These are phyloP conservation scores for Serendipita sp. DNA, from an alignment of 1,284 basidiomycete genomes.

Conservation along the genomic window DNA sequence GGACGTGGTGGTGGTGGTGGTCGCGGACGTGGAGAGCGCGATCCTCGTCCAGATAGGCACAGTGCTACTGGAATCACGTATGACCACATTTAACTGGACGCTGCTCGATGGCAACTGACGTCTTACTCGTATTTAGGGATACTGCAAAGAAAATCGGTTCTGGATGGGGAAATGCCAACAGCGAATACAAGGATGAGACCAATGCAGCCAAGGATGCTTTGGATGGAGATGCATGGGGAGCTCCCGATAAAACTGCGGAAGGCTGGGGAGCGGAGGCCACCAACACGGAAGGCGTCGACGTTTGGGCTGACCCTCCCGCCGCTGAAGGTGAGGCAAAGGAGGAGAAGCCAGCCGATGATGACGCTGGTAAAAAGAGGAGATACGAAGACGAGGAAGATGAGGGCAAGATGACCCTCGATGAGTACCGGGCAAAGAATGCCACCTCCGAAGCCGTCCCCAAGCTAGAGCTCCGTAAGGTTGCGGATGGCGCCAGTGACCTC, in stretches of 20 bases:
- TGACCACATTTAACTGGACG: slow-evolving; percentile 7
- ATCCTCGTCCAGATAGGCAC: slow-evolving; percentile 57
- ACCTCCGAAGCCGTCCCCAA: slow-evolving; percentile 51
- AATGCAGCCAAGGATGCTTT: slow-evolving; percentile 37
- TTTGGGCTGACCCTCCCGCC: slow-evolving; percentile 19
- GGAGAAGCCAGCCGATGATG: slow-evolving; percentile 7
- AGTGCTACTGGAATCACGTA: slow-evolving; percentile 54
- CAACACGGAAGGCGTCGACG: slow-evolving; percentile 17
- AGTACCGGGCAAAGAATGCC: slow-evolving; percentile 66
- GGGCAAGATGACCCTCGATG: slow-evolving; percentile 76
- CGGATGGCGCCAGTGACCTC: slow-evolving; percentile 47
- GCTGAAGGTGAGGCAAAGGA: slow-evolving; percentile 19
- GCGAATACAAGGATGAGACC: slow-evolving; percentile 66
- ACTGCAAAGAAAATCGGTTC: slow-evolving; percentile 85
- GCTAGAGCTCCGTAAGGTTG: slow-evolving; percentile 56
- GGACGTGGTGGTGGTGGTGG: slow-evolving; percentile 23
- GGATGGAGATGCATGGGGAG: slow-evolving; percentile 27
- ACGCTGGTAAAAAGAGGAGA: slow-evolving; percentile 29
- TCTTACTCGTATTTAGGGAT: slow-evolving; percentile 41
- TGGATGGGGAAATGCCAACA: slow-evolving; percentile 74
- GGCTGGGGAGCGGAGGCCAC: slow-evolving; percentile 8
- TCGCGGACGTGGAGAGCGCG: slow-evolving; percentile 29
- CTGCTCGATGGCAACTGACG: neutral
- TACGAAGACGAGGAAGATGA: slow-evolving; percentile 76
- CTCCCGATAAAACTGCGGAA: slow-evolving; percentile 16